Evolutionary conservation across 164 flowering plant genomes (phyloP).

Genomic region (Umbellularia californica): DNA sequence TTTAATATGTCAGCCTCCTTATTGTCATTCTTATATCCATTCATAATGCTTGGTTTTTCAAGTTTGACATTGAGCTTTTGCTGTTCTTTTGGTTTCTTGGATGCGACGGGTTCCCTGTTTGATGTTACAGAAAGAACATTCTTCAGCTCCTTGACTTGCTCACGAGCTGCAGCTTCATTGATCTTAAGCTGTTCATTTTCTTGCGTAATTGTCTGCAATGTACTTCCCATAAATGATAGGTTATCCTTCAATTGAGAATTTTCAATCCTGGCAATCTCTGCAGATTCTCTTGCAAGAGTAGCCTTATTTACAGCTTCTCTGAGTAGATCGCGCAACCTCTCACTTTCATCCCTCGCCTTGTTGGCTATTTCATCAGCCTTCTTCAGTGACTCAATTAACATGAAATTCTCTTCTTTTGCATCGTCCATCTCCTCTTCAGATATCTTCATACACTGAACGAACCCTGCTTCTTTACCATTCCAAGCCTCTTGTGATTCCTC

Average conservation of each 20-base stretch:
- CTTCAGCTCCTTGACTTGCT: slow-evolving; percentile 53
- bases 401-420: slow-evolving; percentile 2
- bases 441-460: slow-evolving; percentile 50
- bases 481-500: slow-evolving; percentile 69
- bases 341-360: slow-evolving; percentile 53
- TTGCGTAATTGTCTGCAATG: slow-evolving; percentile 27
- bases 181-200: slow-evolving; percentile 50
- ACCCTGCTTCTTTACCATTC: slow-evolving; percentile 66
- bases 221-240: slow-evolving; percentile 53
- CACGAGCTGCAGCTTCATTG: slow-evolving; percentile 46
- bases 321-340: slow-evolving; percentile 64
- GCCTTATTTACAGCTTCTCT: slow-evolving; percentile 88
- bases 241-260: slow-evolving; percentile 66
- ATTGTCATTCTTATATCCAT: slow-evolving; percentile 13
- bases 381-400: slow-evolving; percentile 1
- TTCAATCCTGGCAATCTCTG: slow-evolving; percentile 63
- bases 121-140: slow-evolving; percentile 24
- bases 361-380: slow-evolving; percentile 9
- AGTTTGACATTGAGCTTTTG: slow-evolving; percentile 23
- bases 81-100: background rate
- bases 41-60: slow-evolving; percentile 25
- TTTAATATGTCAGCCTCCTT: slow-evolving; percentile 36
- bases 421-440: slow-evolving; percentile 6
- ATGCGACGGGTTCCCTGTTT: slow-evolving; percentile 17
- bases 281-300: slow-evolving; percentile 72